Percentiles rank a stretch among this genome's conserved stretches.
Conservation (phyloP, 2,329 filamentous ascomycete genomes). For the Aspergillus phoenicis region DNA sequence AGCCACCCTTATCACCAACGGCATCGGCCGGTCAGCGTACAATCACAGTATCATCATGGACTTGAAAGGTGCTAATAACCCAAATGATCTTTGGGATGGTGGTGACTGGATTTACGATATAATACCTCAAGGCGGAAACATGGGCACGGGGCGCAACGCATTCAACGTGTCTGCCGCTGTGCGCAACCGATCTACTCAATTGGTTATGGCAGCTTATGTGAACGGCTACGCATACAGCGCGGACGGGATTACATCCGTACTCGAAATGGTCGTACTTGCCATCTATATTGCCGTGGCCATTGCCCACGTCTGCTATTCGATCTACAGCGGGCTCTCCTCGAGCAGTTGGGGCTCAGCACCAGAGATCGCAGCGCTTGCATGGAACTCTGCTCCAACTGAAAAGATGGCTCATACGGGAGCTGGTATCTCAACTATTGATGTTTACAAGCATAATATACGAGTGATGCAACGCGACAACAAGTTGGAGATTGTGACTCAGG, state of each 20-base stretch:
- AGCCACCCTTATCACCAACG: neutral
- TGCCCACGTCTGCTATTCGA: neutral
- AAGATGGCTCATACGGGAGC: neutral
- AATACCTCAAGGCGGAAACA: neutral
- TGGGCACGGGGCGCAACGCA: neutral
- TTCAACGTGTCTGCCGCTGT: neutral
- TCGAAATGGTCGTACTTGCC: neutral
- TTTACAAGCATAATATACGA: neutral
- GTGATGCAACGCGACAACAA: neutral
- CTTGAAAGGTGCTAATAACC: neutral
- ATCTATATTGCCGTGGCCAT: neutral
- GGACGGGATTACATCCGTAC: neutral
- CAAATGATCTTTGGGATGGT: neutral
- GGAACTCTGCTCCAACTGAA: neutral
- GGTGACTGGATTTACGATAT: neutral
- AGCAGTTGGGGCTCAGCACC: neutral
- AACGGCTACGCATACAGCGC: neutral
- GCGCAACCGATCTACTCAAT: neutral
- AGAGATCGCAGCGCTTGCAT: neutral
- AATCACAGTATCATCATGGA: neutral
- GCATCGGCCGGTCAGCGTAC: neutral
- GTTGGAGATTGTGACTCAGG: neutral
- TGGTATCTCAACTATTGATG: neutral
- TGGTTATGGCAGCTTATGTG: neutral
- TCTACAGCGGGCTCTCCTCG: neutral